Evolutionary conservation across 306 rosid species (phyloP).

Genomic region (Lablab purpureus): DNA sequence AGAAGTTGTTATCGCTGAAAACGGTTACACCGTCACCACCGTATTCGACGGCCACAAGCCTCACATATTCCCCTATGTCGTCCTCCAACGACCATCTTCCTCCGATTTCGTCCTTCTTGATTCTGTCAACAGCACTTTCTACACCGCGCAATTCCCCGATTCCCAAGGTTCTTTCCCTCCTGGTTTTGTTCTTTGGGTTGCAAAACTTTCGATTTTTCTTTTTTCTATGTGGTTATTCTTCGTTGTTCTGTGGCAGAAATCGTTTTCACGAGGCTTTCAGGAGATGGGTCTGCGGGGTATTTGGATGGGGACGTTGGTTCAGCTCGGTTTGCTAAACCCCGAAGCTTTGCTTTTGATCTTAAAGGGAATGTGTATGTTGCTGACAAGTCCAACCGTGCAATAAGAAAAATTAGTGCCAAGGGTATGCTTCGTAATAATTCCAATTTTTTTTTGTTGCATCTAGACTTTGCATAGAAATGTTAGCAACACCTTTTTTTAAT

Average conservation of each 20-base stretch:
- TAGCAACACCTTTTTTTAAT: not conserved
- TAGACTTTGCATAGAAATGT: not conserved
- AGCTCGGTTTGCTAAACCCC: slow-evolving; percentile 59
- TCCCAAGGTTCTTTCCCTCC: slow-evolving; percentile 56
- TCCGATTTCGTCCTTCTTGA: slow-evolving; percentile 75
- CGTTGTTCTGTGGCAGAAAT: slow-evolving; percentile 50
- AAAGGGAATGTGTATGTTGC: slow-evolving; percentile 79
- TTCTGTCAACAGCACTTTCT: slow-evolving; percentile 55
- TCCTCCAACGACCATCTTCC: slow-evolving; percentile 55
- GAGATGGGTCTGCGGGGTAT: slow-evolving; percentile 56
- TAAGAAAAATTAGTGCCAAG: slow-evolving; percentile 63
- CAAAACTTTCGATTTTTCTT: slow-evolving; percentile 4
- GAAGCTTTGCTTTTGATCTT: slow-evolving; percentile 66
- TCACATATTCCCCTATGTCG: slow-evolving; percentile 48
- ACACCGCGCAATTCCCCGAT: slow-evolving; percentile 56
- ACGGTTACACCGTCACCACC: slow-evolving; percentile 72
- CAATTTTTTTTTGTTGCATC: slow-evolving; percentile 12
- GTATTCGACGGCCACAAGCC: slow-evolving; percentile 72
- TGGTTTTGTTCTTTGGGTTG: not conserved
- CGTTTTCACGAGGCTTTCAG: slow-evolving; percentile 55
- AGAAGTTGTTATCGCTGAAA: slow-evolving; percentile 52
- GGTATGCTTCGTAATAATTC: slow-evolving; percentile 49
- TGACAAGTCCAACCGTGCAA: slow-evolving; percentile 55
- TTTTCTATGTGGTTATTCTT: not conserved
- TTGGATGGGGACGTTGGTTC: slow-evolving; percentile 63